Evolutionary conservation across 345 rosid species (phyloP).

Genomic region (Gossypium thurberi): DNA sequence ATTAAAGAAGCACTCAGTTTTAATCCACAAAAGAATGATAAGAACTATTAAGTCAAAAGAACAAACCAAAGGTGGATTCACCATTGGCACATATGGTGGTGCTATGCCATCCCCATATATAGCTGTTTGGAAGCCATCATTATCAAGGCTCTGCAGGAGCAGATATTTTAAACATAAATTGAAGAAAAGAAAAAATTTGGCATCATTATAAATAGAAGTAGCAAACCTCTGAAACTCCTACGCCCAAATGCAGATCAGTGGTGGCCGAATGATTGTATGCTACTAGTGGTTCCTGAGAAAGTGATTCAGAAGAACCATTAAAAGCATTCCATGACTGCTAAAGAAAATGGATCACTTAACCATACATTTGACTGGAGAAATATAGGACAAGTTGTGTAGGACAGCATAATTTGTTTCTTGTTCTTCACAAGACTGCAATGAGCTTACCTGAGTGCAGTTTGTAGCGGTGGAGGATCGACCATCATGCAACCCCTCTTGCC

Average conservation of each 20-base stretch:
- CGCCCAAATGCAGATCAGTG: slow-evolving; percentile 35
- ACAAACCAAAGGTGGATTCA: slow-evolving; percentile 38
- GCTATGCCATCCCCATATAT: slow-evolving; percentile 25
- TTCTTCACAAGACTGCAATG: slow-evolving; percentile 3
- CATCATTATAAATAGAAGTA: slow-evolving; percentile 12
- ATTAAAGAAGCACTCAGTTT: not conserved
- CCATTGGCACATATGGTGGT: slow-evolving; percentile 29
- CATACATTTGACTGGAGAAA: not conserved
- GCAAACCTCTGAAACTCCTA: slow-evolving; percentile 40
- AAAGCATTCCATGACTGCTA: slow-evolving; percentile 87
- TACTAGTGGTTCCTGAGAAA: slow-evolving; percentile 34
- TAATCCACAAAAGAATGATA: not conserved
- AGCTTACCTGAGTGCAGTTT: slow-evolving; percentile 37
- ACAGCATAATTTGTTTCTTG: not conserved
- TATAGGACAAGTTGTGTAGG: not conserved
- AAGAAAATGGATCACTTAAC: slow-evolving; percentile 12
- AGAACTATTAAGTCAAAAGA: slow-evolving; percentile 1
- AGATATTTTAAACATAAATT: slow-evolving; percentile 17
- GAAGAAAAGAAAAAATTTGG: slow-evolving; percentile 8
- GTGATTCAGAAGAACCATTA: slow-evolving; percentile 28
- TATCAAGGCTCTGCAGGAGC: slow-evolving; percentile 30
- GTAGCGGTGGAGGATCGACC: slow-evolving; percentile 26
- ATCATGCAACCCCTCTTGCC: slow-evolving; percentile 37
- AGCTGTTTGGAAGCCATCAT: slow-evolving; percentile 29
- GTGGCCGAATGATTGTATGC: slow-evolving; percentile 27